Evolutionary conservation across 1,284 basidiomycete genomes (phyloP), one percentile per base, ranked within the genome.

Genomic region (Puccinia horiana): DNA sequence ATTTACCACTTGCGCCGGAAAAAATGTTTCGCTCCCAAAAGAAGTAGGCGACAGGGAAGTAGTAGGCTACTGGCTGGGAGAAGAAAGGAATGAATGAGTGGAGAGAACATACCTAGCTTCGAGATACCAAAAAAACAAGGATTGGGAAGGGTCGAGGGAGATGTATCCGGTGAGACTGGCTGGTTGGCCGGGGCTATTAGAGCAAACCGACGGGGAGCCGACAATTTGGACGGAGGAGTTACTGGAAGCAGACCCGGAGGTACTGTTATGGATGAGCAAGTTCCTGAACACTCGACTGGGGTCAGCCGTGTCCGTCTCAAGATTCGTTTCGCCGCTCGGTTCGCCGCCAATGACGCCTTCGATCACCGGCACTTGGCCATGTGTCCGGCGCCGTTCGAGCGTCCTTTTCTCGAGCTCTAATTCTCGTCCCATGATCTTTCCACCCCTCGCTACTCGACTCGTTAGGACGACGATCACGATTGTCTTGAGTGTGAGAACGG

Each of bases 71-170:
- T 9, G 58, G 23, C 2, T 6, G 32, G 11, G 11, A 23, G 35
- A 42, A 40, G 23, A 69, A 20, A 69, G 23, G 35, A 4, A n/a
- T 47, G 69, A 47, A 40, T 69, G 20, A 42, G 35, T 3, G 23
- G 35, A 65, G 63, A n/a, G 32, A 9, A 52, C 40, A 6, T 20
- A 73, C 70, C 29, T 73, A 44, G 73, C 73, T 56, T 75, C 49
- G 20, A 75, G 54, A 18, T 37, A 58, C 73, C 73, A 75, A 58
- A 75, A 75, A 23, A 75, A 75, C n/a, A 75, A n/a, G 26, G 73
- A 75, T 23, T 32, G 47, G n/a, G 49, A 54, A 37, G 49, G 73
- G 20, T 54, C 47, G 8, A 40, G 35, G 20, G 49, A 42, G 40
- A 75, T 75, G 32, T 75, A 75, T 9, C 73, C 73, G 6, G 70